Evolutionary conservation across 2,329 filamentous ascomycete species (phyloP), one percentile per base, ranked within the genome.

Genomic region (Ceratocystiopsis sp.): DNA sequence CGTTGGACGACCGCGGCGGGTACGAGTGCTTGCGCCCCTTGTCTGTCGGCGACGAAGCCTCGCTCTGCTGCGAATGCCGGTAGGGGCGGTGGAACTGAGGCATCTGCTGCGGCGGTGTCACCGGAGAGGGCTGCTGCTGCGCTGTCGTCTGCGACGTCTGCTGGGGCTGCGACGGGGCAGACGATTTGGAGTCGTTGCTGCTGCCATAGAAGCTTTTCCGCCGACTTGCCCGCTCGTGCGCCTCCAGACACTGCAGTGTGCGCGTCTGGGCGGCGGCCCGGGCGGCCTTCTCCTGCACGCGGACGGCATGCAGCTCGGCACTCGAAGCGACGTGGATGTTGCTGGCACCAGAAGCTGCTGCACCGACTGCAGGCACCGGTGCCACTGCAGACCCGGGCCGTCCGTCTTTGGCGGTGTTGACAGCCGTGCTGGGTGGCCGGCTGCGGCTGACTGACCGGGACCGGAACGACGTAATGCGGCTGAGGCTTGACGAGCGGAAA

Each of bases 401-500:
- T 8, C 6, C 10, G 9, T 29, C 25, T 29, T 21, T 21, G 8
- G 42, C 15, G 1, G 45, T 40, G 14, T 40, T 37, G 5, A 42
- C 36, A 2, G 29, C 13, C 18, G 33, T 10, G 35, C 4, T 36
- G 14, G 46, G 38, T 4, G 33, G 32, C 13, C 43, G 40, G 43
- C 36, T 47, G 35, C 36, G 39, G 36, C 46, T 47, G 34, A 41
- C 36, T 3, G 46, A 47, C 13, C 46, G 19, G 10, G 39, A 44
- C n/a, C 45, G 45, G 19, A 45, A 45, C 11, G 43, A 35, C 1
- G 45, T 25, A 8, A 29, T 11, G 25, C 25, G 25, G 25, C 25
- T 8, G 21, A 25, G 35, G 41, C 41, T 52, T 44, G 47, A 41
- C 29, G 42, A 41, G 17, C 43, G 50, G 37, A 49, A 42, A 29